A percentile compares a stretch with the other conserved stretches of the same genome.
Conservation (phyloP, 768 basidiomycete species). For the Agrocybe praecox region DNA sequence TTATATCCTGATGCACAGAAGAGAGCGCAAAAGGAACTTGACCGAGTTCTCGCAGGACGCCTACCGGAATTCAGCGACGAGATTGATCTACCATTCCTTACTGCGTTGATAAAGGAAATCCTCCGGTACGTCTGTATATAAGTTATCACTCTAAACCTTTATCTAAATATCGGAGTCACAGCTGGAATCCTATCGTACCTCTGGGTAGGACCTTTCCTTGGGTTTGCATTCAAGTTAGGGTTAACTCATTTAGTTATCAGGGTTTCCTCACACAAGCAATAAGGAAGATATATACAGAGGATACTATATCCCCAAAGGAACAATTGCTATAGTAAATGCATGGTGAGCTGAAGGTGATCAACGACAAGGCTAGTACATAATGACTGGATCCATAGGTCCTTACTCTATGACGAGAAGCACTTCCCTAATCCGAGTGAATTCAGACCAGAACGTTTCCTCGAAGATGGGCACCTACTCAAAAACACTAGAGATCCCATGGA, state of each 20-base stretch:
- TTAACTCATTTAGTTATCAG: neutral
- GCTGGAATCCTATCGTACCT: too few species aligned
- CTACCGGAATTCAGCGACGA: neutral
- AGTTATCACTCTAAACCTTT: too few species aligned
- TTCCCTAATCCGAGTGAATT: constrained; percentile 41
- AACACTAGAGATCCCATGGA: constrained; percentile 25
- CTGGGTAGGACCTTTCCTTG: too few species aligned
- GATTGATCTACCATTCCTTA: neutral
- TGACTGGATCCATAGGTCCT: constrained; percentile 31
- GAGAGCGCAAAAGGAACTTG: neutral
- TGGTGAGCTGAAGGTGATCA: constrained; percentile 19
- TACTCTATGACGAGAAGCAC: constrained; percentile 36
- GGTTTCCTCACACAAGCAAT: constrained; percentile 21
- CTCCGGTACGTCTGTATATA: neutral
- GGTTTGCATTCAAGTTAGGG: too few species aligned
- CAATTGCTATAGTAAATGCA: constrained; percentile 31
- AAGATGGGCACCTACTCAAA: constrained; percentile 23
- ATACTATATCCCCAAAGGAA: constrained; percentile 28
- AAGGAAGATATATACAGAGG: constrained; percentile 30
- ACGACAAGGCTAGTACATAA: neutral
- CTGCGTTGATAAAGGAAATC: neutral
- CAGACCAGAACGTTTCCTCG: constrained; percentile 40
- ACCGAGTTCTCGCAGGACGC: neutral
- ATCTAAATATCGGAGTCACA: neutral
- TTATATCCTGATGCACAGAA: neutral